Base-by-base conservation (phyloP, 257 asterid species). In the Penstemon eatonii region DNA sequence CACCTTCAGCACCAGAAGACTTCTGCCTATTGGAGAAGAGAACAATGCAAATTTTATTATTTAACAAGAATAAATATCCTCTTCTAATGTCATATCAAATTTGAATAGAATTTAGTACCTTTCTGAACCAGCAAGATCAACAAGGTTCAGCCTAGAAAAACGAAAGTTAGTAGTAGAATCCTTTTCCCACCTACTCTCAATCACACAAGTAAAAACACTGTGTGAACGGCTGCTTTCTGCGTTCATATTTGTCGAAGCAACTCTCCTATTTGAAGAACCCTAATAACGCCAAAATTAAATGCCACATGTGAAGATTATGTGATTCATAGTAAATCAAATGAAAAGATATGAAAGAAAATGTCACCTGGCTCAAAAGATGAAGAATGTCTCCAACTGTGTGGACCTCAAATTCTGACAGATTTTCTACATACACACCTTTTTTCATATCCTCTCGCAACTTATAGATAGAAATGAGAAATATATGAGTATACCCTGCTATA, bases 171-270 rank as follows among this genome's bases (percentile, higher is more conserved):
- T 78, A 37, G 85, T 63, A 49, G 97, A 90, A 79, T 89, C 95
- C 81, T 87, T 93, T 77, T 88, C 97, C 99, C 99, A 93, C 56
- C 78, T 80, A 75, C 99, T 88, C 82, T 93, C 97, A 68, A 93
- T 90, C 73, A 90, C 97, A 84, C 99, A 93, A 40, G 97, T 93
- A 76, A 93, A 90, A 57, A 93, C 99, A 78, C 99, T 83, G 74
- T 93, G 99, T 4, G 99, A 93, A 44, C 99, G 97, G 56, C 99
- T 93, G 81, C 99, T 93, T 86, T 90, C 99, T 81, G 96, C 89
- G 82, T 93, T 93, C 99, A 93, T 93, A 73, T 90, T 90, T 60
- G 99, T 93, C 3, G 99, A 88, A 45, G 97, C 99, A 69, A 93
- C 99, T 79, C 65, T 93, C 70, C 99, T 87, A 63, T 87, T 93